phyloP scores from a whole-genome alignment of 1,284 basidiomycete genomes.

The Coniferiporia sulphurascens region DNA sequence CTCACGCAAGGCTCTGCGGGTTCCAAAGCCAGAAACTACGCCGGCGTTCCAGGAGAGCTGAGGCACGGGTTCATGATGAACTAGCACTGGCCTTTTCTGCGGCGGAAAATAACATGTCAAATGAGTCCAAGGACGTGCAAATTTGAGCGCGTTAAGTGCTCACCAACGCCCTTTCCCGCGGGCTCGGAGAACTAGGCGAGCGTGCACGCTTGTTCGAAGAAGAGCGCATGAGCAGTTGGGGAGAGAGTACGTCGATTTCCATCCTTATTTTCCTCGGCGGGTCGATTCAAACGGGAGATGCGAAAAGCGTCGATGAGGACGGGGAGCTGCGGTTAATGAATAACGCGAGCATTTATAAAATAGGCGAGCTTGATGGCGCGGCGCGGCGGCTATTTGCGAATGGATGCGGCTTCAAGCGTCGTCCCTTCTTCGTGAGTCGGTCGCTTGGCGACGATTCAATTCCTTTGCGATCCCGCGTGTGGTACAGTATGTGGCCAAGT shows the following conservation, averaged over 20 bases:
- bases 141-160: neutral
- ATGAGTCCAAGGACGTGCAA: neutral
- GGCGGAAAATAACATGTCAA: slow-evolving; percentile 15
- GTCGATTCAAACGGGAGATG: too few species aligned
- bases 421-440: too few species aligned
- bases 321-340: too few species aligned
- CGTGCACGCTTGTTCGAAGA: slow-evolving; percentile 46
- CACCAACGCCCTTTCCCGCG: slow-evolving; percentile 18
- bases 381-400: neutral
- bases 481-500: too few species aligned
- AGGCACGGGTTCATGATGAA: neutral
- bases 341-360: neutral
- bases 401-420: neutral
- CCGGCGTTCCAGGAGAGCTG: slow-evolving; percentile 1
- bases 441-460: too few species aligned
- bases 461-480: too few species aligned
- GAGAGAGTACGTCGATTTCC: slow-evolving; percentile 50
- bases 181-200: slow-evolving; percentile 40
- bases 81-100: slow-evolving; percentile 6
- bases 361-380: neutral
- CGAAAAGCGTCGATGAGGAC: neutral
- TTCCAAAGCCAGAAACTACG: neutral
- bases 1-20: neutral
- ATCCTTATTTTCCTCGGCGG: slow-evolving; percentile 28
- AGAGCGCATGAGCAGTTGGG: slow-evolving; percentile 33